Base-by-base conservation (phyloP, 2,329 filamentous ascomycete genomes). In the Aspergillus alliaceus region DNA sequence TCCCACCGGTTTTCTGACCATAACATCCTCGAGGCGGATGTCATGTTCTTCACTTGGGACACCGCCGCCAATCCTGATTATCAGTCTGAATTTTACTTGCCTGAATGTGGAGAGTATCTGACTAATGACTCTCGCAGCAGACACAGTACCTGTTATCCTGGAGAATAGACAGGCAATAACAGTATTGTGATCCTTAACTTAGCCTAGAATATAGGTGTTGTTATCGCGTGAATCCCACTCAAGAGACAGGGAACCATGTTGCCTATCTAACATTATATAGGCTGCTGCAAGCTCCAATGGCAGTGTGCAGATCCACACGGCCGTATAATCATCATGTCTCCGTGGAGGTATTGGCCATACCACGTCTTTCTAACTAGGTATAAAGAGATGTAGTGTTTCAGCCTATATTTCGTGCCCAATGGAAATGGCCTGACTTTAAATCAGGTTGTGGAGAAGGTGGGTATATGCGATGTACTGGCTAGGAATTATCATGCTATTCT, bases 21-120 rank as follows among this genome's bases (percentile, higher is more conserved):
- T 56, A n/a, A 65, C 48, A 56, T 65, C 61, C 3, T 59, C 61
- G 6, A 63, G 53, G 11, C 66, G 12, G 6, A 63, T 59, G 58
- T 62, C 63, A 24, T 7, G n/a, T 12, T 18, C 20, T 2, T 22
- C n/a, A 12, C 53, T 53, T 1, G 63, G 59, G 1, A 40, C 51
- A 1, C 61, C 61, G 3, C 61, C 63, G 1, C 57, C 63, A 15
- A 65, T 57, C 1, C 59, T 66, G 1, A 61, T 51, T 56, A 61
- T 54, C 14, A 59, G 11, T 3, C 32, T 27, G 29, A 53, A 42
- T 4, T 25, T 3, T n/a, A n/a, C n/a, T n/a, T n/a, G n/a, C n/a
- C n/a, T n/a, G n/a, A n/a, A n/a, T n/a, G n/a, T n/a, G n/a, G n/a
- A n/a, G n/a, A n/a, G n/a, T n/a, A n/a, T n/a, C n/a, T n/a, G n/a